These are phyloP conservation scores for Lolium perenne DNA, from an alignment of 176 grass and related monocot genomes.

Conservation along the genomic window DNA sequence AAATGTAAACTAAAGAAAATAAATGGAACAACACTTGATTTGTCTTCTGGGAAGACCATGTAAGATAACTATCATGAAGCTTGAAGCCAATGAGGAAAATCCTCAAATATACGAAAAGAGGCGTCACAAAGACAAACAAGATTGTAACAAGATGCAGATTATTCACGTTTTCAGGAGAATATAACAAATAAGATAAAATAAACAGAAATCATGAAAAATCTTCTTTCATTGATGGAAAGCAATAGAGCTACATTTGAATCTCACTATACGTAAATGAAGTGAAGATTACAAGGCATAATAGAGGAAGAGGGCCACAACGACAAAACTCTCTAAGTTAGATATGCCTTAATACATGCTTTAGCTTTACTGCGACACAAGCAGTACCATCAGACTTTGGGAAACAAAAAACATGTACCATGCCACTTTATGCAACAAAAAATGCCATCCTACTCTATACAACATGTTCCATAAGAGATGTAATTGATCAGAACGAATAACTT, in stretches of 20 bases:
- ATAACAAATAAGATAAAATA: neutral
- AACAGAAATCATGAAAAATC: neutral
- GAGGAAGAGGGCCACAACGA: neutral
- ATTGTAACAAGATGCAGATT: neutral
- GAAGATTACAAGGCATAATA: neutral
- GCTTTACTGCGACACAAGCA: too few relatives aligned
- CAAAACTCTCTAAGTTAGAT: neutral
- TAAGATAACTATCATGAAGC: neutral
- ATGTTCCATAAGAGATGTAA: too few relatives aligned
- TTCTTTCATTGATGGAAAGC: neutral
- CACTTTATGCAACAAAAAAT: too few relatives aligned
- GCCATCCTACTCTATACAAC: too few relatives aligned
- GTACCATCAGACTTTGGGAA: too few relatives aligned
- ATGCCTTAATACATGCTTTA: too few relatives aligned
- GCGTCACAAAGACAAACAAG: neutral
- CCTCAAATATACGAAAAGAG: neutral
- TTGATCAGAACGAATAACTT: too few relatives aligned
- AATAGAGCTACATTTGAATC: neutral
- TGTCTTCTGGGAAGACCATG: neutral
- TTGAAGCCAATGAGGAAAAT: neutral
- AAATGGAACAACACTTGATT: neutral
- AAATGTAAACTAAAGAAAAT: conserved; percentile 3
- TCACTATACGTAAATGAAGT: neutral
- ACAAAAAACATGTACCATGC: too few relatives aligned
- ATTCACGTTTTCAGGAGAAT: neutral